Evolutionary conservation across 148 eudicot species (phyloP).

Genomic region (Dianthus caryophyllus): DNA sequence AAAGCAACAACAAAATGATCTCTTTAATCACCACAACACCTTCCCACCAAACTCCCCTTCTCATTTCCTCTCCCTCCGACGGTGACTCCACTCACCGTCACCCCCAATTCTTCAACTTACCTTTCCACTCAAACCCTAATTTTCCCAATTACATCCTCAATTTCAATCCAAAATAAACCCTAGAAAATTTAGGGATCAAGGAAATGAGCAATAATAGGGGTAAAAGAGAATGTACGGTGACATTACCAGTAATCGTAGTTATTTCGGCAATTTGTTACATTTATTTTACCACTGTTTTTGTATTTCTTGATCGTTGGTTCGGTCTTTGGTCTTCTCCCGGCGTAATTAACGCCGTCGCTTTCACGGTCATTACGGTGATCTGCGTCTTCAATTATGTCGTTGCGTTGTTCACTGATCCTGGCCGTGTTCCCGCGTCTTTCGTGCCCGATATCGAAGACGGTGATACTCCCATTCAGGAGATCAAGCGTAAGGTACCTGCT

Average conservation of each 20-base stretch:
- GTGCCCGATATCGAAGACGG: conserved; percentile 76
- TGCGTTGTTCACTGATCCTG: conserved; percentile 76
- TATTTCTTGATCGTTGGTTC: conserved; percentile 83
- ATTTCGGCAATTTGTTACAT: conserved; percentile 48
- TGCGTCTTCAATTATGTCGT: conserved; percentile 48
- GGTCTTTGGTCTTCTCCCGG: conserved; percentile 86
- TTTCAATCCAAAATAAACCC: neutral
- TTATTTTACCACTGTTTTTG: conserved; percentile 57
- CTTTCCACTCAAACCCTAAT: neutral
- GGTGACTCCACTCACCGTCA: too few species aligned
- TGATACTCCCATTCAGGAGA: conserved; percentile 66
- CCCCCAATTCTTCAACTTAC: too few species aligned
- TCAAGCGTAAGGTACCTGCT: conserved; percentile 97
- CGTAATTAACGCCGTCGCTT: conserved; percentile 56
- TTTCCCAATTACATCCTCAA: neutral
- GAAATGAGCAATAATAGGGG: conserved; percentile 7
- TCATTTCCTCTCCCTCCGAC: too few species aligned
- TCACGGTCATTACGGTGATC: conserved; percentile 49
- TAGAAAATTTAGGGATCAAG: neutral
- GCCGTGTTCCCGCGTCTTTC: conserved; percentile 67
- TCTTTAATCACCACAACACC: too few species aligned
- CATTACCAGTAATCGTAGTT: conserved; percentile 59
- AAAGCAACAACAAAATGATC: too few species aligned
- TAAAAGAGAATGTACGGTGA: conserved; percentile 40
- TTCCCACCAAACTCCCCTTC: too few species aligned